Percentiles rank a stretch among this genome's conserved stretches.
These are phyloP conservation scores for Leccinum barrowsii DNA, from an alignment of 768 basidiomycete genomes.

Conservation along the genomic window DNA sequence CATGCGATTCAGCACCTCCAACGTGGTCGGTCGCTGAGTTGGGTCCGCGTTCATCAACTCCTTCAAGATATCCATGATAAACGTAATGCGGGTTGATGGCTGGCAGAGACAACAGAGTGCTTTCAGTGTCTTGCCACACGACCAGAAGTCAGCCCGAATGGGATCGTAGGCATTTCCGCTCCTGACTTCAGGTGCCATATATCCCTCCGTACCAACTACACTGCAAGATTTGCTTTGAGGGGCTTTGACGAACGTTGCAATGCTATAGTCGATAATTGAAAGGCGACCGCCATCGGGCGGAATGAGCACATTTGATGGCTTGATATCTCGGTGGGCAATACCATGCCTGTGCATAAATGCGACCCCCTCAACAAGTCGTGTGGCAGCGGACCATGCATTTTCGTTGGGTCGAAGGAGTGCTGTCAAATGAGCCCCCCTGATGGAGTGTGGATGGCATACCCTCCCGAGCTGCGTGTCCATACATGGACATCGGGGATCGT, in stretches of 20 bases:
- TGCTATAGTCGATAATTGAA: neutral
- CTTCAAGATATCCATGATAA: neutral
- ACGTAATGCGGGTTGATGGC: neutral
- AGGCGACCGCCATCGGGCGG: neutral
- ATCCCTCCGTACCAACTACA: neutral
- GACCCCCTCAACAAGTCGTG: neutral
- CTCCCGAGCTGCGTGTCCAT: neutral
- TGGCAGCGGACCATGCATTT: neutral
- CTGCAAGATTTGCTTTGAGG: neutral
- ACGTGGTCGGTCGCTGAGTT: neutral
- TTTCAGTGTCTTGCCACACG: neutral
- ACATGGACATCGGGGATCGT: neutral
- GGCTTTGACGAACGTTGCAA: neutral
- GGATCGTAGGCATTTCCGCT: neutral
- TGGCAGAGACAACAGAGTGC: neutral
- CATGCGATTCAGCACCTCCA: neutral
- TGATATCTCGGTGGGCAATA: neutral
- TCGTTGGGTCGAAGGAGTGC: neutral
- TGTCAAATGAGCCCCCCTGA: neutral
- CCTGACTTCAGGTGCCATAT: neutral
- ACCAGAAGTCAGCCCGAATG: neutral
- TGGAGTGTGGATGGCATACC: neutral
- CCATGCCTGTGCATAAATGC: neutral
- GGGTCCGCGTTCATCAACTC: neutral
- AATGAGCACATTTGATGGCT: neutral